Conservation (phyloP, 1,284 basidiomycete genomes). For the Coriolopsis trogii region DNA sequence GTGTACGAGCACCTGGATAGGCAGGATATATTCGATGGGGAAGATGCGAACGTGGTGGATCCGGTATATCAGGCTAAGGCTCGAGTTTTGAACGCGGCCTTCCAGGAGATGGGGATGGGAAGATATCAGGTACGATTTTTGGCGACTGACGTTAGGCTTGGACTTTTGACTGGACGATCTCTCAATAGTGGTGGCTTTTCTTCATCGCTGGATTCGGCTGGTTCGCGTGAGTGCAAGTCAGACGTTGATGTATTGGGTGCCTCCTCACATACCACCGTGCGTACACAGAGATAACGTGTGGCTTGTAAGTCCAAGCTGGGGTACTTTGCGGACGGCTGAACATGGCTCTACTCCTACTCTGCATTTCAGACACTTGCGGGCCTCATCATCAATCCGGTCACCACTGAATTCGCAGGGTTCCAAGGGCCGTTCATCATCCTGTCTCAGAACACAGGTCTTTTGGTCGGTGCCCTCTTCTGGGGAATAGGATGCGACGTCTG, state of each 20-base stretch:
- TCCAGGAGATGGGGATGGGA: conserved; percentile 76
- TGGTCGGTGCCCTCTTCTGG: conserved; percentile 71
- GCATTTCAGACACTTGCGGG: conserved; percentile 53
- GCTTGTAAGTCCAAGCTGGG: conserved; percentile 49
- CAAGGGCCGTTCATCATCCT: conserved; percentile 57
- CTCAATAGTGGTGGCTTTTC: conserved; percentile 51
- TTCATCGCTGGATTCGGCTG: conserved; percentile 67
- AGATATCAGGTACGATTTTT: conserved; percentile 67
- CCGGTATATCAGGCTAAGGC: conserved; percentile 68
- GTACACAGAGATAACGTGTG: conserved; percentile 59
- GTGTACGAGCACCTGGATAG: too few relatives aligned
- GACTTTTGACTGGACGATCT: neutral
- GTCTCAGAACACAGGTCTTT: conserved; percentile 58
- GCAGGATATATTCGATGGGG: conserved; percentile 47
- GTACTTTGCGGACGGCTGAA: too few relatives aligned
- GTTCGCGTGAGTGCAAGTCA: conserved; percentile 72
- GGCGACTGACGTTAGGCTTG: neutral
- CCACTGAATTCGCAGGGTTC: conserved; percentile 54
- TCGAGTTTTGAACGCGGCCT: conserved; percentile 61
- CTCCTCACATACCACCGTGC: too few relatives aligned
- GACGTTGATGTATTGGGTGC: too few relatives aligned
- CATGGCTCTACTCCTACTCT: too few relatives aligned
- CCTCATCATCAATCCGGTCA: conserved; percentile 57
- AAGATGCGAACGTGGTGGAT: conserved; percentile 47
- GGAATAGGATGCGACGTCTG: conserved; percentile 62